Evolutionary conservation across 2,329 filamentous ascomycete genomes (phyloP).

Genomic region (Colletotrichum australisinense): DNA sequence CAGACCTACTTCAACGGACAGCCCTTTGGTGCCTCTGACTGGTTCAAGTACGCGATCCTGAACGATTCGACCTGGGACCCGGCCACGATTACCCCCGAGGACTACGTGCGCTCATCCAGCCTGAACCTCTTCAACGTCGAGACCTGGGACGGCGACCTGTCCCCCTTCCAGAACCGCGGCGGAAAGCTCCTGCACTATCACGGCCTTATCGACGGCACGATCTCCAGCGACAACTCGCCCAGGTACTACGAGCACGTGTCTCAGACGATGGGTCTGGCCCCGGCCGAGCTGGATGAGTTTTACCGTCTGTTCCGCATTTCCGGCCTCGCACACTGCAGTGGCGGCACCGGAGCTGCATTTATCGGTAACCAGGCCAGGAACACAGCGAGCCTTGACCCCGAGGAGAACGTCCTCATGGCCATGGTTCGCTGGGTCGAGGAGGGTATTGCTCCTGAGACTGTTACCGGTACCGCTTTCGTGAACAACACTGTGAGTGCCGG

Average conservation of each 20-base stretch:
- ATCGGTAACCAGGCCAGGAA: constrained; percentile 41
- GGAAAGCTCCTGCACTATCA: constrained; percentile 60
- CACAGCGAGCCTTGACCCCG: constrained; percentile 44
- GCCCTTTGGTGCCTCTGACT: constrained; percentile 41
- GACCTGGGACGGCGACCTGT: constrained; percentile 52
- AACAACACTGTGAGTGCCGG: constrained; percentile 39
- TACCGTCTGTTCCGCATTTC: constrained; percentile 64
- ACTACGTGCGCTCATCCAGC: constrained; percentile 46
- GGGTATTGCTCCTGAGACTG: constrained; percentile 51
- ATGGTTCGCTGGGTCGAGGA: constrained; percentile 60
- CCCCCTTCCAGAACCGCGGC: constrained; percentile 50
- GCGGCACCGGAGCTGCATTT: constrained; percentile 53
- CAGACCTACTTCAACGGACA: constrained; percentile 50
- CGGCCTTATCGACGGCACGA: constrained; percentile 53
- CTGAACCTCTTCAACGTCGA: constrained; percentile 50
- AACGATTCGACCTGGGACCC: constrained; percentile 51
- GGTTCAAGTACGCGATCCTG: constrained; percentile 53
- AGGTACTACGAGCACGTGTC: constrained; percentile 61
- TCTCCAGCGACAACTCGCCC: constrained; percentile 56
- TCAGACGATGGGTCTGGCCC: constrained; percentile 51
- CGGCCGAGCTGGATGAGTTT: constrained; percentile 51
- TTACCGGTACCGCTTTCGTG: constrained; percentile 47
- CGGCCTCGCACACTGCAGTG: constrained; percentile 62
- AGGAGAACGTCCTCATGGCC: constrained; percentile 56
- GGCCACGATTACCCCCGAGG: constrained; percentile 46